Evolutionary conservation across 768 basidiomycete species (phyloP), one percentile per base, ranked within the genome.

Genomic region (Podaxis sp.): DNA sequence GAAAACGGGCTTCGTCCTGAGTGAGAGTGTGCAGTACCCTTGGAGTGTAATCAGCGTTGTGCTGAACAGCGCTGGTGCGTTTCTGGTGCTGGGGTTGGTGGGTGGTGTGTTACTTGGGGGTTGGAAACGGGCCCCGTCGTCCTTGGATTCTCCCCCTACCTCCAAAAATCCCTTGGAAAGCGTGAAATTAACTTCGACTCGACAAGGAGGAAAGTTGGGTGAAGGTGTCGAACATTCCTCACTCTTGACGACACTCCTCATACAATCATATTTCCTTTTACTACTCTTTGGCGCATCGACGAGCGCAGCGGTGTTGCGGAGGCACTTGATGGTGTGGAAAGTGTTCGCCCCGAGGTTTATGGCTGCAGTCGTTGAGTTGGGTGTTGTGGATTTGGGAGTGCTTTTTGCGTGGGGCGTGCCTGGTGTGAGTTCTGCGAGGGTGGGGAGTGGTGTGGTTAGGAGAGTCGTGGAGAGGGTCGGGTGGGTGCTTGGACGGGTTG

Each of bases 321-420:
- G 94, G 48, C 95, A 98, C 70, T 72, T 97, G 64, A 97, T 97
- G 95, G 95, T 98, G 23, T 99, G 97, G 97, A 98, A 98, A 75
- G 88, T 98, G 3, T 99, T 98, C 68, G 96, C 95, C 38, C 97
- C 97, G 63, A 76, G 96, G 63, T 97, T 95, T 70, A 95, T 98
- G 88, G 70, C 83, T 14, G 90, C 82, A 0, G 27, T 83, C 0
- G 67, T 85, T 3, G 81, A 82, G 28, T 70, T 96, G 37, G 44
- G 93, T 3, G 82, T 82, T 1, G 84, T 92, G 1, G 96, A 98
- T 37, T 87, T 28, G 6, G 27, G 27, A 6, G 5, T 6, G 27
- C 1, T 28, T 28, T 1, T 28, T 6, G 27, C 27, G 27, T 28
- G 27, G 27, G 5, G 27, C 0, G 27, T 28, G 6, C 27, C 27